A percentile compares a stretch with the other conserved stretches of the same genome.
These are phyloP conservation scores for Kodamaea sagamina DNA, from an alignment of 805 yeast species.

Conservation along the genomic window DNA sequence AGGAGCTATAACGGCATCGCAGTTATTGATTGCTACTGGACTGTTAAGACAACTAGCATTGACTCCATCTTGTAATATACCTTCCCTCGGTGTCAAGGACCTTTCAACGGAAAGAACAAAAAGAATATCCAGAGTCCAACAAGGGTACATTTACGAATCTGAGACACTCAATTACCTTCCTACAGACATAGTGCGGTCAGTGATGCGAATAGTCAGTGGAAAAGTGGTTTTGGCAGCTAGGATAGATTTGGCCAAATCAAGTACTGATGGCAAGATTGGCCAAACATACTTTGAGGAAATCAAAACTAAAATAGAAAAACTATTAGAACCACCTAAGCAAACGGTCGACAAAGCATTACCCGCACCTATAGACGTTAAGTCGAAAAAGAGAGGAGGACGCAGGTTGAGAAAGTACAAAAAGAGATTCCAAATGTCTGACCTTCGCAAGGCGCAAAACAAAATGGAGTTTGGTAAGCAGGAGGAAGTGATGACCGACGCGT, in stretches of 20 bases:
- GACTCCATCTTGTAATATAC: slow-evolving; percentile 81
- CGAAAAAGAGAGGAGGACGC: slow-evolving; percentile 86
- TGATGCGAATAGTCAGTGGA: slow-evolving; percentile 75
- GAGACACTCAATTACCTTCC: slow-evolving; percentile 62
- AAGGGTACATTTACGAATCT: slow-evolving; percentile 67
- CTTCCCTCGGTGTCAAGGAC: slow-evolving; percentile 66
- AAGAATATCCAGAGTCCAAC: slow-evolving; percentile 47
- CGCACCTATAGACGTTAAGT: slow-evolving; percentile 69
- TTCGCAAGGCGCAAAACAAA: slow-evolving; percentile 80
- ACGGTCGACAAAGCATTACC: slow-evolving; percentile 64
- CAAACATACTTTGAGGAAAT: slow-evolving; percentile 60
- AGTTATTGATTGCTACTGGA: slow-evolving; percentile 66
- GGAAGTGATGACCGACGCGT: slow-evolving; percentile 57
- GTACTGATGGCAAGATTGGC: slow-evolving; percentile 57
- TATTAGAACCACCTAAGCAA: slow-evolving; percentile 75
- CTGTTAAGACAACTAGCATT: slow-evolving; percentile 64
- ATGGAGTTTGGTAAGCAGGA: slow-evolving; percentile 81
- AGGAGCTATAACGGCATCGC: slow-evolving; percentile 73
- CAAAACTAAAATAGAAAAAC: slow-evolving; percentile 61
- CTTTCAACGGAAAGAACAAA: slow-evolving; percentile 30
- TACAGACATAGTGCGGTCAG: slow-evolving; percentile 60
- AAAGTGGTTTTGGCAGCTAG: slow-evolving; percentile 83
- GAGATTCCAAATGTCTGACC: slow-evolving; percentile 75
- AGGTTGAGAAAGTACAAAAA: slow-evolving; percentile 78
- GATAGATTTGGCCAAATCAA: slow-evolving; percentile 57